These are phyloP conservation scores for Chlamydomonas applanata DNA, from an alignment of 139 green algal species.

Conservation along the genomic window DNA sequence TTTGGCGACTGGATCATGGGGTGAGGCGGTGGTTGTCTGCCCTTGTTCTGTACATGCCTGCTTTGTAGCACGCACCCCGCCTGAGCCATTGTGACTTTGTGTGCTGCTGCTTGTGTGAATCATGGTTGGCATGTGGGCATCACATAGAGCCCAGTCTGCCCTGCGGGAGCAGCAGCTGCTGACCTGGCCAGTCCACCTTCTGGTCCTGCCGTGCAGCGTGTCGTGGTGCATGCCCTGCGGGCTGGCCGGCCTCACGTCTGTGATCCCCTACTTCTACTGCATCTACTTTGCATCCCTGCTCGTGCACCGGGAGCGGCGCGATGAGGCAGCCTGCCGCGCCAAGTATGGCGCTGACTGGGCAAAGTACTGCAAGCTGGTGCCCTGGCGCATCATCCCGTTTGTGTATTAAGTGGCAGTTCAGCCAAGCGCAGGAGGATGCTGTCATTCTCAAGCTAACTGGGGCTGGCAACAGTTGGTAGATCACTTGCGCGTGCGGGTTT, in stretches of 20 bases:
- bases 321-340: constrained; percentile 80
- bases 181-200: not conserved
- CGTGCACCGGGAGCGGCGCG: constrained; percentile 80
- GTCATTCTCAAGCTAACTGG: no score
- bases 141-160: no score
- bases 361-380: constrained; percentile 88
- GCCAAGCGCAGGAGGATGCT: no score
- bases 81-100: no score
- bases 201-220: constrained; percentile 28
- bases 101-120: not conserved
- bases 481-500: no score
- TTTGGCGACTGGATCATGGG: constrained; percentile 75
- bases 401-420: constrained; percentile 95
- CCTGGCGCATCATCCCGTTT: constrained; percentile 86
- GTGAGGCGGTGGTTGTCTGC: constrained; percentile 16
- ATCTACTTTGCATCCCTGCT: constrained; percentile 92
- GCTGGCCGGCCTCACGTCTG: constrained; percentile 57
- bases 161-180: no score
- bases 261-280: constrained; percentile 95
- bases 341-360: constrained; percentile 98
- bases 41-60: no score
- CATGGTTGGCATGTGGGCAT: no score
- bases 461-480: no score
- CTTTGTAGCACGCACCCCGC: no score
- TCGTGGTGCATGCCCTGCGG: constrained; percentile 90